These are phyloP conservation scores for Pythium guiyangense DNA, from an alignment of 352 stramenopile genomes.

Conservation along the genomic window DNA sequence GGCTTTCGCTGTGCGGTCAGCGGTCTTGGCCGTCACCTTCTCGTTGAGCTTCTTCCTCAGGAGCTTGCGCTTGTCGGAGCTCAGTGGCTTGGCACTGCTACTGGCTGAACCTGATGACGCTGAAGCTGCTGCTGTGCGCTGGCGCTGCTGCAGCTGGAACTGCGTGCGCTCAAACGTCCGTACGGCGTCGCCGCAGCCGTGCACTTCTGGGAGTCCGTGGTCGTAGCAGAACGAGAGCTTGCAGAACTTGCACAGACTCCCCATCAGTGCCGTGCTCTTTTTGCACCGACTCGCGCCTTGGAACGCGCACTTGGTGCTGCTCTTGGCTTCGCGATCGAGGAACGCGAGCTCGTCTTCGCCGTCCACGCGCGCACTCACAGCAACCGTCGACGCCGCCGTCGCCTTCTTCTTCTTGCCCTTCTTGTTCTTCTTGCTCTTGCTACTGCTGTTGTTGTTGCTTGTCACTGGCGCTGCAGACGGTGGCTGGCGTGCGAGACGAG, in stretches of 20 bases:
- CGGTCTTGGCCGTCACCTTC: constrained; percentile 49
- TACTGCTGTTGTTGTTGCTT: constrained; percentile 16
- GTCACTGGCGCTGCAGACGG: constrained; percentile 12
- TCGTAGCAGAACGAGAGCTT: constrained; percentile 85
- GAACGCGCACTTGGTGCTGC: constrained; percentile 51
- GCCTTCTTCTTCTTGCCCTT: background rate
- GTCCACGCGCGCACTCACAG: constrained; percentile 23
- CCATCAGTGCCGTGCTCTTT: constrained; percentile 54
- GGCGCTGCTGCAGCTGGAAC: constrained; percentile 38
- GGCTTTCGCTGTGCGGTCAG: constrained; percentile 35
- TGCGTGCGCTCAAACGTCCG: constrained; percentile 47
- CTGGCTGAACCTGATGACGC: too few relatives aligned
- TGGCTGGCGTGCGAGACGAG: constrained; percentile 44
- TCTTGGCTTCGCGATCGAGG: constrained; percentile 53
- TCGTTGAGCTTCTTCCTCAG: constrained; percentile 71
- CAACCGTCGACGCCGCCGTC: constrained; percentile 14
- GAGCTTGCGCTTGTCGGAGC: constrained; percentile 48
- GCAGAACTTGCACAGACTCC: constrained; percentile 77
- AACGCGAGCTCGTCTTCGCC: constrained; percentile 54
- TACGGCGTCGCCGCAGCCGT: constrained; percentile 72
- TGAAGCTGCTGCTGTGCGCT: constrained; percentile 2
- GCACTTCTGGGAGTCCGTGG: constrained; percentile 66
- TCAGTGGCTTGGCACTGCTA: constrained; percentile 29
- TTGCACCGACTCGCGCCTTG: constrained; percentile 39
- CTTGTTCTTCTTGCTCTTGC: constrained; percentile 33